Evolutionary conservation across 2,329 filamentous ascomycete species (phyloP).

Genomic region (Botrytis medusae): DNA sequence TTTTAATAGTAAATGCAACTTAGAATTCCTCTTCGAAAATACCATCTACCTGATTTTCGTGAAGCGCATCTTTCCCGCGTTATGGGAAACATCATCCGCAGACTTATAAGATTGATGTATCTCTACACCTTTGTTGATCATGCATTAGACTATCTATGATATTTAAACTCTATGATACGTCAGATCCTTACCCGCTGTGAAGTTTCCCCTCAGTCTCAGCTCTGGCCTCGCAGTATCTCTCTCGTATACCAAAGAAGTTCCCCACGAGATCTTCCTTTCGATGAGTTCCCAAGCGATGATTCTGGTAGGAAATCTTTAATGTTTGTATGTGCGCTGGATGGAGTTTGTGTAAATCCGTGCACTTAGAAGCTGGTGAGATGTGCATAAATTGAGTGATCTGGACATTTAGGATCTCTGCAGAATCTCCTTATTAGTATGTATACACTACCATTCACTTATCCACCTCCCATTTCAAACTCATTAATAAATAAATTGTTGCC

Average conservation of each 20-base stretch:
- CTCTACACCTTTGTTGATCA: neutral
- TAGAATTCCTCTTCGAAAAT: no score
- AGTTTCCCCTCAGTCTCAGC: neutral
- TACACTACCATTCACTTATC: rapidly evolving
- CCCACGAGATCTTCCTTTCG: neutral
- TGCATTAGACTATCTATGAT: rapidly evolving
- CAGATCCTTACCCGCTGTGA: rapidly evolving
- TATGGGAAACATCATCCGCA: neutral
- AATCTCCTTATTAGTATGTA: neutral
- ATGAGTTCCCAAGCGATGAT: rapidly evolving
- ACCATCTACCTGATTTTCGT: no score
- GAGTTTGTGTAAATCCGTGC: rapidly evolving
- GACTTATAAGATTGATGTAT: neutral
- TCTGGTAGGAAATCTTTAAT: no score
- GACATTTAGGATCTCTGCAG: neutral
- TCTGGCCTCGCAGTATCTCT: neutral
- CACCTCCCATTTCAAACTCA: neutral
- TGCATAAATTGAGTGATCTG: neutral
- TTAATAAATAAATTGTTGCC: rapidly evolving
- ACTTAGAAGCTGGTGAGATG: neutral
- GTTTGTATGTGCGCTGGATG: no score
- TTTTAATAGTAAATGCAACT: no score
- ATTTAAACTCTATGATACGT: rapidly evolving
- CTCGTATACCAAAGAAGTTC: neutral
- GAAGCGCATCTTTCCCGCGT: no score